Conservation (phyloP, 352 stramenopile species). For the Pythium brachiatum region DNA sequence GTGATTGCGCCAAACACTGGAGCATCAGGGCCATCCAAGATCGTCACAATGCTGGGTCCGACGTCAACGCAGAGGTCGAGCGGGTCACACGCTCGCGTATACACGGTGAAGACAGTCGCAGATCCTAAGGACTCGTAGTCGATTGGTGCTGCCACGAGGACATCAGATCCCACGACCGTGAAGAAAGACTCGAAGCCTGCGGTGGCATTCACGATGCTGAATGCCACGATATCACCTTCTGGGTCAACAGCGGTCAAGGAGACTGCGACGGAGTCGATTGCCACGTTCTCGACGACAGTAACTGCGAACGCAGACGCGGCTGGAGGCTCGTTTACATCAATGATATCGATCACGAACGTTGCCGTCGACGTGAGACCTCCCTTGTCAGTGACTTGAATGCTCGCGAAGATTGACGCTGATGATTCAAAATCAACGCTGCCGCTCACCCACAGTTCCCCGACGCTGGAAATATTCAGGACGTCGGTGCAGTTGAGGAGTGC, state of each 20-base stretch:
- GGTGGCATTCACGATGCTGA: conserved; percentile 18
- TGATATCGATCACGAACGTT: conserved; percentile 36
- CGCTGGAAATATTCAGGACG: conserved; percentile 3
- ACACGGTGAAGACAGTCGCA: conserved; percentile 27
- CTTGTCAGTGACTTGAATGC: conserved; percentile 33
- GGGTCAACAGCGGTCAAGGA: conserved; percentile 32
- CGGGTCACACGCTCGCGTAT: conserved; percentile 41
- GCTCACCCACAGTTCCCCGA: conserved; percentile 16
- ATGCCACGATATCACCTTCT: conserved; percentile 36
- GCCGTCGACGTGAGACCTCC: conserved; percentile 13
- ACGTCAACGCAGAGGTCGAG: conserved; percentile 35
- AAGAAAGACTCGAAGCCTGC: conserved; percentile 19
- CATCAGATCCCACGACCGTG: neutral
- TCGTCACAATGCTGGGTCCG: conserved; percentile 35
- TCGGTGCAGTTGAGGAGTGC: conserved; percentile 26
- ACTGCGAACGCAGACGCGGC: conserved; percentile 24
- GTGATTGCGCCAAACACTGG: conserved; percentile 30
- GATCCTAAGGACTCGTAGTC: conserved; percentile 25
- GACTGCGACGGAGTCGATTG: conserved; percentile 26
- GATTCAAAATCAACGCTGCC: conserved; percentile 29
- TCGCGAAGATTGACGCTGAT: conserved; percentile 7
- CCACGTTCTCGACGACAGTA: conserved; percentile 36
- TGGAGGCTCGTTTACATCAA: conserved; percentile 50
- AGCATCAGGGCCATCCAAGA: conserved; percentile 42
- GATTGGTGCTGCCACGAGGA: conserved; percentile 13